Evolutionary conservation across 768 basidiomycete genomes (phyloP).

Genomic region (Suillus fuscotomentosus): DNA sequence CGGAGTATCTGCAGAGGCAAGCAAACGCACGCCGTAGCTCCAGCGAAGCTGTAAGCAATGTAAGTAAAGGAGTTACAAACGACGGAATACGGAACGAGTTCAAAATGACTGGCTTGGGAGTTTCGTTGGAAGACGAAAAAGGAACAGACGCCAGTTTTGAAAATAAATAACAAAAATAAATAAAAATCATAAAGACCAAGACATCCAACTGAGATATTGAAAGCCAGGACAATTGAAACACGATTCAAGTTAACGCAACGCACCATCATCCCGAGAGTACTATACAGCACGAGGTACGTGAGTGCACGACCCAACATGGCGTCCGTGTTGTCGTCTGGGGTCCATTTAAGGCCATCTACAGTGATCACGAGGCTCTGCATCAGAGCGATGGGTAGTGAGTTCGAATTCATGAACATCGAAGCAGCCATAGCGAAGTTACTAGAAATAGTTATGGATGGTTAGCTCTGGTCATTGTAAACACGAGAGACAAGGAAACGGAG

Average conservation of each 20-base stretch:
- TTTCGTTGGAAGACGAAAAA: too few relatives aligned
- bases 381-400: constrained; percentile 91
- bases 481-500: neutral
- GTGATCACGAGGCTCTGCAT: constrained; percentile 88
- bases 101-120: neutral
- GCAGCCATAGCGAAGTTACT: constrained; percentile 81
- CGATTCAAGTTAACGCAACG: constrained; percentile 26
- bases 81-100: neutral
- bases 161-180: neutral
- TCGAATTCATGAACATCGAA: constrained; percentile 92
- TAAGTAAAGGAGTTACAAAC: neutral
- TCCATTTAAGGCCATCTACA: constrained; percentile 84
- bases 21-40: constrained; percentile 87
- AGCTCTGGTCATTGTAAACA: neutral
- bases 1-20: constrained; percentile 64
- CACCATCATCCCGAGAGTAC: constrained; percentile 94
- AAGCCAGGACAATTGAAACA: neutral
- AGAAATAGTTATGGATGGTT: neutral
- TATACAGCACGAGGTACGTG: constrained; percentile 89
- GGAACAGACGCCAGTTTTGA: neutral
- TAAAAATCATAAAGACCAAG: neutral
- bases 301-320: constrained; percentile 91
- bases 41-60: constrained; percentile 66
- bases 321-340: constrained; percentile 71
- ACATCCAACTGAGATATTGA: neutral